Evolutionary conservation across 345 rosid species (phyloP).

Genomic region (Luvunga scandens): DNA sequence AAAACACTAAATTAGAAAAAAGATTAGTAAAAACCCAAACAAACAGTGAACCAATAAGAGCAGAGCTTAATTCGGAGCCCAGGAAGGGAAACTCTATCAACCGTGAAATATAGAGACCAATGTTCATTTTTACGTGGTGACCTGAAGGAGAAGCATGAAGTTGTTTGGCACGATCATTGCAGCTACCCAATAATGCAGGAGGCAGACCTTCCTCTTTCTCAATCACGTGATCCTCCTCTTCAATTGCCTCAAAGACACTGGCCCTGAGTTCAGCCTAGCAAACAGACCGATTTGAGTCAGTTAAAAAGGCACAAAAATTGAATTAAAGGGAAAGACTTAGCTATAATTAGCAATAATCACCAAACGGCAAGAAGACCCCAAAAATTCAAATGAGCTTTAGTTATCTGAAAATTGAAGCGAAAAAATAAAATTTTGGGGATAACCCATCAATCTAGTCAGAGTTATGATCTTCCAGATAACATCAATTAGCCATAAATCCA

Average conservation of each 20-base stretch:
- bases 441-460: background rate
- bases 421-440: background rate
- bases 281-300: background rate
- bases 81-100: background rate
- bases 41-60: background rate
- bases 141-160: slow-evolving; percentile 98
- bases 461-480: background rate
- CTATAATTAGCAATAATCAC: background rate
- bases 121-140: slow-evolving; percentile 19
- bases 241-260: slow-evolving; percentile 96
- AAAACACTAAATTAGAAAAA: background rate
- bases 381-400: background rate
- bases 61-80: background rate
- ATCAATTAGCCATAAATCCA: background rate
- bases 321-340: background rate
- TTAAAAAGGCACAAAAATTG: background rate
- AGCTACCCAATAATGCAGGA: slow-evolving; percentile 93
- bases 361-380: background rate
- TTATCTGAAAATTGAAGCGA: background rate
- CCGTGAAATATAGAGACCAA: background rate
- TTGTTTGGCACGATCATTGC: slow-evolving; percentile 83
- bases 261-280: slow-evolving; percentile 94
- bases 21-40: background rate
- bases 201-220: slow-evolving; percentile 78
- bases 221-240: slow-evolving; percentile 84